Evolutionary conservation across 768 basidiomycete genomes (phyloP), one percentile per base, ranked within the genome.

Genomic region (Suillus hirtellus): DNA sequence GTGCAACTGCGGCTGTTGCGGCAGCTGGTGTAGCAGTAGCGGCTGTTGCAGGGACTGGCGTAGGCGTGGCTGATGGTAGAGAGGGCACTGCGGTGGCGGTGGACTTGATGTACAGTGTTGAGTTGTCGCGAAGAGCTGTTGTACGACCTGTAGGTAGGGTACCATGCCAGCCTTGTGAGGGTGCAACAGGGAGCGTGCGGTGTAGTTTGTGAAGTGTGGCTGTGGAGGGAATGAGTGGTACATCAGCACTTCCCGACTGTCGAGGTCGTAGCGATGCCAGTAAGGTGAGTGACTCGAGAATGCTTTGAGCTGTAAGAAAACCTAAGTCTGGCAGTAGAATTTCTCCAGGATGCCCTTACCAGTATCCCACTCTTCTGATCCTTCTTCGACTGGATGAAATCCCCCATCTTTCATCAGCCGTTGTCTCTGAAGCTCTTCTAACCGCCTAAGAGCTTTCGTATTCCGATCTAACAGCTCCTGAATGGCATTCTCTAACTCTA

Each of bases 351-450:
- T 60, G 62, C 53, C 21, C 88, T 67, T 70, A 93, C 92, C 93
- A 64, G 84, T 85, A 67, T 91, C 87, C 89, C 89, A 92, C 72
- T 95, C 92, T 73, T 93, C 92, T 12, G 89, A 89, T 40, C 82
- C 89, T 70, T 86, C 83, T 70, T 86, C 82, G 3, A 86, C 85
- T 60, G 78, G 79, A 40, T 72, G 72, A 10, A 78, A 82, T 44
- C 78, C 80, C 15, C 79, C 80, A 27, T 80, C 80, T 12, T 75
- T 74, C 17, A 78, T 79, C 37, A 90, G 71, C 12, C 92, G 84
- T 60, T 75, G 71, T 21, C 75, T 77, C 69, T 94, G 92, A 55
- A 94, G 78, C 67, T 86, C 83, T 67, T 86, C 86, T 15, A 95
- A 77, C 60, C 87, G 79, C 60, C 77, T 71, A 54, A 95, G 76